These are phyloP conservation scores for Batkoa obscura DNA, from an alignment of 371 early-diverging fungal species.

Conservation along the genomic window DNA sequence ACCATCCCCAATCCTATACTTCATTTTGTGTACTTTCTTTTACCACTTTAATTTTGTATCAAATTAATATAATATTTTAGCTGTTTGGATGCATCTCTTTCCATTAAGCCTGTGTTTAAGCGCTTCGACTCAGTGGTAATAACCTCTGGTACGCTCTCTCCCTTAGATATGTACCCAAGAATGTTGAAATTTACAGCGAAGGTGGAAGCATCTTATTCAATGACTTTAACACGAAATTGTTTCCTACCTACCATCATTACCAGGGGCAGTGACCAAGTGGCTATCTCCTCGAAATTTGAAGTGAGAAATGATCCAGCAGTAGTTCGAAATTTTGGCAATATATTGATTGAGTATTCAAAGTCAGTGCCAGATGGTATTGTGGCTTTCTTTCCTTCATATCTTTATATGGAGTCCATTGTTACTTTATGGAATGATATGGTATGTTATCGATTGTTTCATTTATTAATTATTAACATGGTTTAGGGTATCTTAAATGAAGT, in stretches of 20 bases:
- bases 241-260: slow-evolving; percentile 93
- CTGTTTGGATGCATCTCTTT: slow-evolving; percentile 96
- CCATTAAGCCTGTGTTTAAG: slow-evolving; percentile 90
- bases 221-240: slow-evolving; percentile 84
- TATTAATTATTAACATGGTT: neutral
- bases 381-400: slow-evolving; percentile 97
- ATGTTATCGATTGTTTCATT: slow-evolving; percentile 7
- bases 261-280: slow-evolving; percentile 94
- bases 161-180: slow-evolving; percentile 97
- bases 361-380: slow-evolving; percentile 98
- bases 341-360: slow-evolving; percentile 87
- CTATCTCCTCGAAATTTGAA: slow-evolving; percentile 90
- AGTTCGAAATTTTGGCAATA: slow-evolving; percentile 97
- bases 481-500: slow-evolving; percentile 85
- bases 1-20: slow-evolving; percentile 90
- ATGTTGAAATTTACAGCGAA: slow-evolving; percentile 80
- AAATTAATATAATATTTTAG: no score
- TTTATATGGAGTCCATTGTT: slow-evolving; percentile 98
- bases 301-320: slow-evolving; percentile 97
- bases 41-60: no score
- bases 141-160: slow-evolving; percentile 98
- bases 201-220: slow-evolving; percentile 77
- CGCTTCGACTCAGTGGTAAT: slow-evolving; percentile 95
- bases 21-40: slow-evolving; percentile 37
- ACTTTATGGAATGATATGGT: slow-evolving; percentile 95